A percentile compares a stretch with the other conserved stretches of the same genome.
Conservation (phyloP, 2,329 filamentous ascomycete species). For the Fusarium sororula region DNA sequence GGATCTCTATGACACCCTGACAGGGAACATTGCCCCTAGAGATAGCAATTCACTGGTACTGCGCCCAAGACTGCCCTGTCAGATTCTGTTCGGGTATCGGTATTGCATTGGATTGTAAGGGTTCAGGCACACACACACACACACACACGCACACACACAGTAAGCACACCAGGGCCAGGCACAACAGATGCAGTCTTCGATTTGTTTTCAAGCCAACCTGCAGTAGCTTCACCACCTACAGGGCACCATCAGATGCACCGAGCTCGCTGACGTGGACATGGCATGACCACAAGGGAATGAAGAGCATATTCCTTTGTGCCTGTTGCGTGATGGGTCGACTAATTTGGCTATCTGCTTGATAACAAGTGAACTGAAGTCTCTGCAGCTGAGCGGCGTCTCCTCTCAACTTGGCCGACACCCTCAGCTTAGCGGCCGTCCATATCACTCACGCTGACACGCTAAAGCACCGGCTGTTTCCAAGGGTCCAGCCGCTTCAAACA, state of each 20-base stretch:
- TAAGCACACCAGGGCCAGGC: not conserved
- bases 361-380: not conserved
- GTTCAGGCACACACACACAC: slow-evolving; percentile 7
- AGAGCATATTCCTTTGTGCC: not conserved
- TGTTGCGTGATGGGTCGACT: not conserved
- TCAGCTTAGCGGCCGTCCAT: not conserved
- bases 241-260: not conserved
- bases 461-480: not conserved
- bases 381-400: slow-evolving; percentile 12
- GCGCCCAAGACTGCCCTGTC: not conserved
- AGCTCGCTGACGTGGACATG: slow-evolving; percentile 36
- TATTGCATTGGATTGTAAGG: slow-evolving; percentile 13
- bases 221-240: slow-evolving; percentile 17
- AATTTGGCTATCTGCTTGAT: not conserved
- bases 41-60: not conserved
- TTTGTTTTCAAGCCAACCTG: not conserved
- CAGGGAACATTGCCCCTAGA: not conserved
- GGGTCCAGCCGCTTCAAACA: not conserved
- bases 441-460: not conserved
- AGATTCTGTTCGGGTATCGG: slow-evolving; percentile 27
- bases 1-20: slow-evolving; percentile 26
- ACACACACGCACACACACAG: not conserved
- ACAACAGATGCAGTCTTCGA: slow-evolving; percentile 8
- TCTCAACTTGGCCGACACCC: slow-evolving; percentile 4
- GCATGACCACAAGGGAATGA: slow-evolving; percentile 14